phyloP scores from a whole-genome alignment of 495 filamentous ascomycete species.

The Penicillium cinerascens region DNA sequence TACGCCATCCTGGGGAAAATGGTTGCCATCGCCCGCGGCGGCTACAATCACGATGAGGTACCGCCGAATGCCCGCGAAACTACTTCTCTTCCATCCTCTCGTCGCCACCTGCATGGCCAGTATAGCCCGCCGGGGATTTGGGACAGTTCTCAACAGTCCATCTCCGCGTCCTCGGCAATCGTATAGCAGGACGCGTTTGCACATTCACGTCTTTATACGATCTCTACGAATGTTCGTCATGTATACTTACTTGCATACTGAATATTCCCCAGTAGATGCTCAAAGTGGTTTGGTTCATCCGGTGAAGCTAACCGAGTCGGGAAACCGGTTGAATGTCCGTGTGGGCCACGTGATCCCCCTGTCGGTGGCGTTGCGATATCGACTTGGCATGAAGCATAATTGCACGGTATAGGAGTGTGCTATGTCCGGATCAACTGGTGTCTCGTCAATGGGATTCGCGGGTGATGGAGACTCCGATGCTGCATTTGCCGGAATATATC shows the following conservation, averaged over 20 bases:
- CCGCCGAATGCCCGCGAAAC: conserved; percentile 15
- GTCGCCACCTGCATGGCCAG: background rate
- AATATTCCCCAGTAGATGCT: background rate
- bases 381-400: too few species aligned
- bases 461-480: too few species aligned
- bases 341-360: too few species aligned
- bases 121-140: conserved; percentile 19
- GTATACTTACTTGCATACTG: background rate
- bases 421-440: too few species aligned
- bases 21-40: conserved; percentile 31
- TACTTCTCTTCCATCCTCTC: background rate
- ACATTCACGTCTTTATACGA: background rate
- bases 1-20: conserved; percentile 51
- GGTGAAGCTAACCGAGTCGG: too few species aligned
- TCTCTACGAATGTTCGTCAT: background rate
- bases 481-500: too few species aligned
- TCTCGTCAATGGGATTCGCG: too few species aligned
- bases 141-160: conserved; percentile 6
- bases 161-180: conserved; percentile 1
- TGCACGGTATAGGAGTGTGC: too few species aligned
- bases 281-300: background rate
- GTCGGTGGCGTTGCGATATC: too few species aligned
- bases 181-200: background rate
- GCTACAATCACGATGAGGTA: conserved; percentile 5
- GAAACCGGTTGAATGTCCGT: too few species aligned